These are phyloP conservation scores for Hypoxylon sp. DNA, from an alignment of 2,329 filamentous ascomycete species.

Conservation along the genomic window DNA sequence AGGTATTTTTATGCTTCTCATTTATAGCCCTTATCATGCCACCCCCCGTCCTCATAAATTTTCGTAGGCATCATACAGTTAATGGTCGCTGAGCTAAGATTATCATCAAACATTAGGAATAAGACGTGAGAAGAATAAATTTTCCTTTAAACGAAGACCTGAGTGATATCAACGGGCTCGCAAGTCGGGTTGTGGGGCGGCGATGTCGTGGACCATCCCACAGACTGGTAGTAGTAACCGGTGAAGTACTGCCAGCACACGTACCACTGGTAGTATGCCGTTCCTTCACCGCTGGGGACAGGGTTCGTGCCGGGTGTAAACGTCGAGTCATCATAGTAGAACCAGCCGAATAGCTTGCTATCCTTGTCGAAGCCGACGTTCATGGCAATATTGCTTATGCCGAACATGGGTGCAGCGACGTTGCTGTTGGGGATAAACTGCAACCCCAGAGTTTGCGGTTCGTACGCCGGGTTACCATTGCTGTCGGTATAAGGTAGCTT, in stretches of 20 bases:
- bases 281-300: constrained; percentile 19
- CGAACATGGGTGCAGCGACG: constrained; percentile 53
- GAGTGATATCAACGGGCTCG: constrained; percentile 52
- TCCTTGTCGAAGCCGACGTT: constrained; percentile 53
- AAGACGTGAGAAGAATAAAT: not conserved
- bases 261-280: constrained; percentile 55
- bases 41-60: constrained; percentile 1
- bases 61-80: constrained; percentile 47
- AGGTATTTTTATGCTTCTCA: not conserved
- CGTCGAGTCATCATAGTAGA: constrained; percentile 51
- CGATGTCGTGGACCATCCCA: constrained; percentile 52
- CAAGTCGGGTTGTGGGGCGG: constrained; percentile 57
- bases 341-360: constrained; percentile 50
- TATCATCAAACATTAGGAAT: constrained; percentile 28
- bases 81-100: not conserved
- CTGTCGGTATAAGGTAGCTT: constrained; percentile 47
- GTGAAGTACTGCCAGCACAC: constrained; percentile 55
- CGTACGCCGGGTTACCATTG: constrained; percentile 34
- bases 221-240: constrained; percentile 55
- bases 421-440: constrained; percentile 50
- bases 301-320: constrained; percentile 47
- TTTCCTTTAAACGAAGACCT: constrained; percentile 35
- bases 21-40: constrained; percentile 1
- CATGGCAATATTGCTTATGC: constrained; percentile 29
- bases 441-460: constrained; percentile 46